Base-by-base conservation (phyloP, 345 rosid species). In the Lumnitzera littorea region DNA sequence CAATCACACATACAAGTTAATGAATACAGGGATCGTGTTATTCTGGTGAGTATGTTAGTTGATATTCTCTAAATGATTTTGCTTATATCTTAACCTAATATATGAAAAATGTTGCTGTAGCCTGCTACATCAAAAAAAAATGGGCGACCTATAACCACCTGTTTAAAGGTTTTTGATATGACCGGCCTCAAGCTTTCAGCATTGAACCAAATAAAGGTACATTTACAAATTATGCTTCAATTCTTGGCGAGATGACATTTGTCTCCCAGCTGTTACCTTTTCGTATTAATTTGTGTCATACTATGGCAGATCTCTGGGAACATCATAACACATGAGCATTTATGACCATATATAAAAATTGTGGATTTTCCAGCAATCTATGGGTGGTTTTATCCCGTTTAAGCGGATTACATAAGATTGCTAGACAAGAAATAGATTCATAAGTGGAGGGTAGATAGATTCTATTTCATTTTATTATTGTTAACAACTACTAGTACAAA, bases 1-100 rank as follows among this genome's bases (percentile, higher is more conserved):
- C 99, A 94, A 52, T 87, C 99, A 13, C 97, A 94, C 66, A 94
- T 94, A 68, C 99, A 94, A 79, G 82, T 94, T 66, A 94, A 94
- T 66, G 99, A 94, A 74, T 94, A 77, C 64, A 74, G 99, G 55
- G 99, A 94, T 55, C 83, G 89, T 51, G 81, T 90, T 55, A 55
- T 94, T 67, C 76, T 94, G 84, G 97, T 94, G 73, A 82, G 99
- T 69, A 48, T 57, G 31, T 60, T 29, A 58, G 56, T 67, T 52
- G 41, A 36, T 17, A 55, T 15, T 25, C 61, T 48, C 41, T 4
- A 7, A 25, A 49, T 47, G 50, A 56, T 48, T 11, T 46, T 15
- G 55, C 47, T 20, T 17, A 48, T 56, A 6, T 36, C 57, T 58
- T 76, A 66, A 67, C 64, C 25, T 61, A 9, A 7, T 4, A 36